A percentile compares a stretch with the other conserved stretches of the same genome.
phyloP scores from a whole-genome alignment of 2,329 filamentous ascomycete genomes.

The Fusarium buxicola region DNA sequence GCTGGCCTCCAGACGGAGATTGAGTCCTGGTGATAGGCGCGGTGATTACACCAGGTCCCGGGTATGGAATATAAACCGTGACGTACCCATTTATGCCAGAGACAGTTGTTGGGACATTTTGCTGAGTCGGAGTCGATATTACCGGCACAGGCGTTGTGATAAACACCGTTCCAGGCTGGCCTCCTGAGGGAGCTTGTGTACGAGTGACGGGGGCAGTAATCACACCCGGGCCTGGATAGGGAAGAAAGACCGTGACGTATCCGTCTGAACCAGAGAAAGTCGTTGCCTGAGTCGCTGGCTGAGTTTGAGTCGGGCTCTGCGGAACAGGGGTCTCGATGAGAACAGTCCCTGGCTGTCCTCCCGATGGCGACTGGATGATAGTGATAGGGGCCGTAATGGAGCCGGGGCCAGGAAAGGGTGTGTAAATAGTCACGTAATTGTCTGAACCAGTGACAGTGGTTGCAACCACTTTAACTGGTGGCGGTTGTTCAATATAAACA shows the following conservation, averaged over 20 bases:
- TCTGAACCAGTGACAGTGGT: conserved; percentile 24
- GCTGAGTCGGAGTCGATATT: neutral
- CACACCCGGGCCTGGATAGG: conserved; percentile 22
- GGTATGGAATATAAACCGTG: conserved; percentile 26
- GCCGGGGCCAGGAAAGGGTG: conserved; percentile 30
- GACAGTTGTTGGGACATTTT: neutral
- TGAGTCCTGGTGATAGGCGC: conserved; percentile 30
- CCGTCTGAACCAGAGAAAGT: conserved; percentile 21
- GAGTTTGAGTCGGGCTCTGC: neutral
- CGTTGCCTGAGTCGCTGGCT: conserved; percentile 1
- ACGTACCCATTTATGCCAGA: conserved; percentile 20
- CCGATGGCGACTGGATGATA: conserved; percentile 20
- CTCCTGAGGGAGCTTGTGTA: conserved; percentile 10
- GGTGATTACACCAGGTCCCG: conserved; percentile 23
- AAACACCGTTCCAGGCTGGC: conserved; percentile 7
- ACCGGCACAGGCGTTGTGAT: conserved; percentile 7
- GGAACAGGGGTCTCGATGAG: conserved; percentile 24
- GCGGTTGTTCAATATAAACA: conserved; percentile 30
- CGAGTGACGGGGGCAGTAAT: conserved; percentile 26
- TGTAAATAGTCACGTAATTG: conserved; percentile 27
- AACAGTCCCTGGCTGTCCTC: conserved; percentile 24
- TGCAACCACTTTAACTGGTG: conserved; percentile 18
- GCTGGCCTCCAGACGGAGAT: conserved; percentile 11
- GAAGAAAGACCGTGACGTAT: conserved; percentile 27
- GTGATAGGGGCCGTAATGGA: conserved; percentile 33